Evolutionary conservation across 371 early-diverging fungal species (phyloP), one percentile per base, ranked within the genome.

Genomic region (Mortierella sp.): DNA sequence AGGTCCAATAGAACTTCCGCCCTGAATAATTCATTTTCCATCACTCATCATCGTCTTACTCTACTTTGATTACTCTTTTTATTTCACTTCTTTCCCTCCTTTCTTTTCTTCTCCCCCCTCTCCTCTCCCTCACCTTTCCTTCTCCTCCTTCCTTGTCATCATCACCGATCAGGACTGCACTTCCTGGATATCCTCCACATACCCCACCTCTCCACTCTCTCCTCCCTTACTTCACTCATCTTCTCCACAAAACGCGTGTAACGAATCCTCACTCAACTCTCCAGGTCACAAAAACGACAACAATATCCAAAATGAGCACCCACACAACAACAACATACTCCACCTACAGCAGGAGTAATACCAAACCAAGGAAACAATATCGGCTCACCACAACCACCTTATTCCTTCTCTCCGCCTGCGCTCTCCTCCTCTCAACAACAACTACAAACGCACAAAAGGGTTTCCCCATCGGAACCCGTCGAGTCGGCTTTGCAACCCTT

Each of bases 401-500:
- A 45, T 19, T 44, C 70, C 55, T 70, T 19, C 55, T 70, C 28
- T 55, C 45, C 44, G 26, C 48, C 26, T 38, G 31, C 76, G 26
- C 58, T 45, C 52, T 60, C 0, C 34, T 60, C 31, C 60, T 50
- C 63, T 44, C 77, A 31, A 71, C 42, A n/a, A 71, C 72, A 16
- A 47, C 72, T 13, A n/a, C 42, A 26, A 1, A 73, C 19, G 81
- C 81, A 38, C 80, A 79, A 42, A 26, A 57, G 16, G 44, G 21
- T 11, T 68, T 54, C 19, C 79, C 79, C 50, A 73, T 54, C 11
- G 70, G 83, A 1, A 11, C 73, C 19, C 79, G 83, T 21, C 83
- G 83, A 11, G 76, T 83, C 76, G 83, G 83, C 14, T 83, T 47
- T 50, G 26, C 83, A 26, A 72, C 55, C 6, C 24, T 79, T 21